Percentiles rank a stretch among this genome's conserved stretches.
Evolutionary conservation across 78 protist genomes (phyloP).

Genomic region (Pigoraptor vietnamica): DNA sequence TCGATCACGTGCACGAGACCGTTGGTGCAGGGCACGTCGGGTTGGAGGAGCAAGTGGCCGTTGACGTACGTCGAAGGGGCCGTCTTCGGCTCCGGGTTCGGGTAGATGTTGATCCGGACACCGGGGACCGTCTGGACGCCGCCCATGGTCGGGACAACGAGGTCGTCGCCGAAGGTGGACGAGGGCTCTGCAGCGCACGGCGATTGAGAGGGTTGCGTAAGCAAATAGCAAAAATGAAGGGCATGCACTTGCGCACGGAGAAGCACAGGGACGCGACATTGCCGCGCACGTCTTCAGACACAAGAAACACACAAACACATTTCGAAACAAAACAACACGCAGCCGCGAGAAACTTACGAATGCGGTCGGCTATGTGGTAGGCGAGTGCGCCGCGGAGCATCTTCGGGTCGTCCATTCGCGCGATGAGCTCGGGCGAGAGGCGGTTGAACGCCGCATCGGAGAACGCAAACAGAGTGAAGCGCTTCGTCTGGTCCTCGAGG

Average conservation of each 20-base stretch:
- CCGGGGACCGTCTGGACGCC: background rate
- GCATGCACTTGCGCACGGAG: too few relatives aligned
- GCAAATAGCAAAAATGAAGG: too few relatives aligned
- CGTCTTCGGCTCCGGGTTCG: background rate
- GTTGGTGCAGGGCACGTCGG: background rate
- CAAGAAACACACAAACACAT: background rate
- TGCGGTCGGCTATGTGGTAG: background rate
- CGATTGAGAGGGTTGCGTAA: background rate
- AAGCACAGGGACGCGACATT: too few relatives aligned
- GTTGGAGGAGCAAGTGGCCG: background rate
- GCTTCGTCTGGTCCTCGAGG: background rate
- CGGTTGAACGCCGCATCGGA: background rate
- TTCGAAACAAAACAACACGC: too few relatives aligned
- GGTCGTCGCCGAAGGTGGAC: background rate
- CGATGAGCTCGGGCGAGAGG: background rate
- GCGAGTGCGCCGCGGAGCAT: background rate
- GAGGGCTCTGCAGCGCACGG: background rate
- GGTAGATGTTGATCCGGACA: background rate
- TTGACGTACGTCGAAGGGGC: background rate
- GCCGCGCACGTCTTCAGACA: too few relatives aligned
- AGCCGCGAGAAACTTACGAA: too few relatives aligned
- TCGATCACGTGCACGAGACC: constrained; percentile 22
- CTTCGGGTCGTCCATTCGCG: background rate
- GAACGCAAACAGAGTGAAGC: background rate
- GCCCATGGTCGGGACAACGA: background rate